Base-by-base conservation (phyloP, 192 early-diverging fungal species). In the Coemansia sp. region DNA sequence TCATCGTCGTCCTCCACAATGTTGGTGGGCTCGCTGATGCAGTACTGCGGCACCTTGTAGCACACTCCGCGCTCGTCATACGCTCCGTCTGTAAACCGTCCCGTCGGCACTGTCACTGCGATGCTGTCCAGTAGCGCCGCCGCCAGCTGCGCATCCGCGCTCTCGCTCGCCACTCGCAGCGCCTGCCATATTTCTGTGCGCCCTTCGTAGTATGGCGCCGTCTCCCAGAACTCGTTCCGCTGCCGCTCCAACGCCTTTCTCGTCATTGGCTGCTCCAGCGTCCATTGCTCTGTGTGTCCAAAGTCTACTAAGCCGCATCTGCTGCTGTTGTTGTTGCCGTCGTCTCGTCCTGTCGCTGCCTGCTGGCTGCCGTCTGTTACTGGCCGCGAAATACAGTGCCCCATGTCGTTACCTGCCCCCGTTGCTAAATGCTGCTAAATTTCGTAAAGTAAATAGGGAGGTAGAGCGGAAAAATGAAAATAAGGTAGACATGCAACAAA, bases 141-240 rank as follows among this genome's bases (percentile, higher is more conserved):
- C 20, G 91, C 85, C 29, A 87, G 67, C 55, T 70, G 71, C 4
- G 64, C 22, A 36, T 83, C 80, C 27, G 69, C 64, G 29, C 82
- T 75, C 66, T 84, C 82, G 63, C 83, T 83, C 1, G 83, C 87
- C 37, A 84, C 67, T 13, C 83, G 72, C 22, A 93, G 71, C 17
- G 90, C 88, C 65, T 89, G 88, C 91, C 91, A 93, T 37, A 92
- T 82, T 72, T 92, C 90, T 22, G 65, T 30, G 30, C 85, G 80
- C 17, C 91, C 91, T 41, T 87, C 90, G 38, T 91, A 90, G 15
- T 67, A 76, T 28, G 89, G 84, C 38, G 83, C 83, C 19, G 89
- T 89, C 34, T 92, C 88, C 90, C 90, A 92, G 65, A 90, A 92
- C 22, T 83, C 82, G 8, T 81, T 62, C 27, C 89, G 73, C 61